These are phyloP conservation scores for Coccomyxa sp. DNA, from an alignment of 139 green algal species.

Conservation along the genomic window DNA sequence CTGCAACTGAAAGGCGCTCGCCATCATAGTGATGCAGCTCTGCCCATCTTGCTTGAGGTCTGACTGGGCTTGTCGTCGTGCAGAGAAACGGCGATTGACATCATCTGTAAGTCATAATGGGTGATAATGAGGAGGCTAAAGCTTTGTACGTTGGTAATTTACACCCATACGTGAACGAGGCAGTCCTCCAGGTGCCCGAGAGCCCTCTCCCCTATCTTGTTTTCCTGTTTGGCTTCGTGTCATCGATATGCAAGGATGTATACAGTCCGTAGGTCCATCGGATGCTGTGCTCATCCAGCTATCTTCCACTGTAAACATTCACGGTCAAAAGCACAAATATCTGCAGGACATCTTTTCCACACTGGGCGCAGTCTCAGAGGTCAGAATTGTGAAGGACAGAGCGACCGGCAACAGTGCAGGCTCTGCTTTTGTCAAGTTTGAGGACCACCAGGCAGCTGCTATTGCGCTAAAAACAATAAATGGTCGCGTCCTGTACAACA, in stretches of 20 bases:
- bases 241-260: background rate
- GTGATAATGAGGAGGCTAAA: background rate
- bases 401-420: slow-evolving; percentile 44
- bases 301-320: too few relatives aligned
- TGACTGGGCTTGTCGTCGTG: too few relatives aligned
- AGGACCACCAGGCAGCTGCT: slow-evolving; percentile 28
- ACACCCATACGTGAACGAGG: slow-evolving; percentile 59
- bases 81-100: too few relatives aligned
- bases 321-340: too few relatives aligned
- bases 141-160: slow-evolving; percentile 60
- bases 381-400: slow-evolving; percentile 63
- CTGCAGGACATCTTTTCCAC: slow-evolving; percentile 33
- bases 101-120: too few relatives aligned
- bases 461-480: slow-evolving; percentile 30
- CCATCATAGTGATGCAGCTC: too few relatives aligned
- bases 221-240: background rate
- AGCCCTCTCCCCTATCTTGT: too few relatives aligned
- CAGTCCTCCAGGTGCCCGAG: slow-evolving; percentile 32
- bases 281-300: too few relatives aligned
- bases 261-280: too few relatives aligned
- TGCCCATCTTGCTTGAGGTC: too few relatives aligned
- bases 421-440: slow-evolving; percentile 70
- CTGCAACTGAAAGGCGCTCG: too few relatives aligned
- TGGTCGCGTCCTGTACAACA: slow-evolving; percentile 39
- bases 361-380: slow-evolving; percentile 37